Conservation (phyloP, 371 early-diverging fungal species). For the Circinella minor region DNA sequence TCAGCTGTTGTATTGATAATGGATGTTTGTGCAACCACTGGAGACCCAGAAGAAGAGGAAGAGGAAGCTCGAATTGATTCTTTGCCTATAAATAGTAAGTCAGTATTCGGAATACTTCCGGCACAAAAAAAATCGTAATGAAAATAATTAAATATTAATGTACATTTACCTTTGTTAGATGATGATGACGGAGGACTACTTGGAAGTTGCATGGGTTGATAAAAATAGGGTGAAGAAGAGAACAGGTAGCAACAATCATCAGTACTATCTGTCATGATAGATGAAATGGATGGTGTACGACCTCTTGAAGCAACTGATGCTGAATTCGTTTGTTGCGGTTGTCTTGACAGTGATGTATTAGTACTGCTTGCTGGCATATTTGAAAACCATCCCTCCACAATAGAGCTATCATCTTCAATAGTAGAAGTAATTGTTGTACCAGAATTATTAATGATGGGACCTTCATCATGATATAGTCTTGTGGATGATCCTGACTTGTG, state of each 20-base stretch:
- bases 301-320: background rate
- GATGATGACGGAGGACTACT: constrained; percentile 13
- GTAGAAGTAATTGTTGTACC: background rate
- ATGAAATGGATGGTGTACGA: constrained; percentile 13
- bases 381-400: background rate
- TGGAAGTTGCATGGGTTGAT: constrained; percentile 14
- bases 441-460: background rate
- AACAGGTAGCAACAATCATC: constrained; percentile 7
- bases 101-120: constrained; percentile 1
- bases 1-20: background rate
- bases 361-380: background rate
- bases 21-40: constrained; percentile 2
- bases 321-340: background rate
- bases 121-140: background rate
- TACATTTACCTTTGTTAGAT: background rate
- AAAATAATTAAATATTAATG: background rate
- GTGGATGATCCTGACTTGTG: constrained; percentile 6
- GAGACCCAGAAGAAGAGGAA: background rate
- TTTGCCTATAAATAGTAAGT: constrained; percentile 14
- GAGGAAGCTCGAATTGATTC: constrained; percentile 7
- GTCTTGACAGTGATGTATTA: constrained; percentile 2
- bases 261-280: constrained; percentile 9
- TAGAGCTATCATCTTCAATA: background rate
- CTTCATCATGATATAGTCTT: background rate
- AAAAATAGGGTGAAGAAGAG: constrained; percentile 13